A percentile compares a stretch with the other conserved stretches of the same genome.
These are phyloP conservation scores for Ascochyta fabae DNA, from an alignment of 2,329 filamentous ascomycete genomes.

Conservation along the genomic window DNA sequence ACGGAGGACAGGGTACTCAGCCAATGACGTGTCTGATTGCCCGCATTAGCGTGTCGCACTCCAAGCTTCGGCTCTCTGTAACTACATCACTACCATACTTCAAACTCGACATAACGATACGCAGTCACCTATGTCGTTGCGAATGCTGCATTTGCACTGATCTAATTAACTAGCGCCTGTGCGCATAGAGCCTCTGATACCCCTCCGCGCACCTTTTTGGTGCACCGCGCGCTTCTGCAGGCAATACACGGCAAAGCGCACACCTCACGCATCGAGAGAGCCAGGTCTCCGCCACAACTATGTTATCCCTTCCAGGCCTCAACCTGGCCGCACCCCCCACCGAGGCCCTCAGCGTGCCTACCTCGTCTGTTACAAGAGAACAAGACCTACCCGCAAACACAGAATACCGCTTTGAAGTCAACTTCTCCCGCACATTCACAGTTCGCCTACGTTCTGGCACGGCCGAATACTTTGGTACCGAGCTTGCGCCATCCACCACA, in stretches of 20 bases:
- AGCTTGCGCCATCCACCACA: conserved; percentile 79
- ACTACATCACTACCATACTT: too few species aligned
- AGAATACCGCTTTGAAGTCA: conserved; percentile 54
- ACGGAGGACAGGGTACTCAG: conserved; percentile 13
- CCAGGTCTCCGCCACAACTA: conserved; percentile 7
- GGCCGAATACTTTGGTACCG: conserved; percentile 93
- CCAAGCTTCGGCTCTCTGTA: neutral
- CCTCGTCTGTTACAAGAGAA: conserved; percentile 38
- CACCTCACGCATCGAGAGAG: too few species aligned
- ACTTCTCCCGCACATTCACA: conserved; percentile 42
- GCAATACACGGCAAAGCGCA: too few species aligned
- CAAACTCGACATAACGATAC: too few species aligned
- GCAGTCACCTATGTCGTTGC: neutral
- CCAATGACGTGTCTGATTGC: conserved; percentile 10
- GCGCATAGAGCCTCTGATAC: too few species aligned
- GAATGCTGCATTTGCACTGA: too few species aligned
- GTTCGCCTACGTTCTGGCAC: conserved; percentile 76
- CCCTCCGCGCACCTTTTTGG: too few species aligned
- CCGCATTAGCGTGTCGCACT: conserved; percentile 11
- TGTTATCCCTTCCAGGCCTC: conserved; percentile 56
- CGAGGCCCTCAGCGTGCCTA: conserved; percentile 31
- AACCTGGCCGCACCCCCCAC: conserved; percentile 48
- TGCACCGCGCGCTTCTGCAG: too few species aligned
- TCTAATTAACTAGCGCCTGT: too few species aligned
- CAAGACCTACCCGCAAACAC: conserved; percentile 54